A percentile compares a stretch with the other conserved stretches of the same genome.
These are phyloP conservation scores for Plasmodium inui DNA, from an alignment of 169 alveolate genomes.

Conservation along the genomic window DNA sequence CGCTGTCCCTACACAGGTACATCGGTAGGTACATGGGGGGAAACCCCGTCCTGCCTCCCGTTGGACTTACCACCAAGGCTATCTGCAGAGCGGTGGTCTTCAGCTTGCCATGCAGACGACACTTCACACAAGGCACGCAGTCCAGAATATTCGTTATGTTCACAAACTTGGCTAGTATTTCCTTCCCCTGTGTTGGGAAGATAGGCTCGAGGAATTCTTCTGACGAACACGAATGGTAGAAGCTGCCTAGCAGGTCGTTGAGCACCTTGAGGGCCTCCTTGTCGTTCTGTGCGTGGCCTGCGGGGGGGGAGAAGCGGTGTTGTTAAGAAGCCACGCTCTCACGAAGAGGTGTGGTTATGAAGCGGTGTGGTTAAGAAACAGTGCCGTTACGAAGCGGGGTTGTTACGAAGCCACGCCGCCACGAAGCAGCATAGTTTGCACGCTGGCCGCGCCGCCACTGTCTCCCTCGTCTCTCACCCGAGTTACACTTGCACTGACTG, in stretches of 20 bases:
- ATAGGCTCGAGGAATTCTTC: conserved; percentile 52
- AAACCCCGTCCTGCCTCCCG: background rate
- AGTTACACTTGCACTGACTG: conserved; percentile 85
- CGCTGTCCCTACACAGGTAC: background rate
- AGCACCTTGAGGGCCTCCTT: conserved; percentile 31
- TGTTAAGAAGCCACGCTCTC: background rate
- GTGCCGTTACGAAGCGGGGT: background rate
- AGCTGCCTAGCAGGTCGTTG: conserved; percentile 18
- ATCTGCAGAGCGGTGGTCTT: conserved; percentile 92
- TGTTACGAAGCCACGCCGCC: too few relatives aligned
- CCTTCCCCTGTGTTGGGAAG: conserved; percentile 53
- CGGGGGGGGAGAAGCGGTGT: background rate
- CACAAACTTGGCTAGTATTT: conserved; percentile 53
- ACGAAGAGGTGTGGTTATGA: too few relatives aligned
- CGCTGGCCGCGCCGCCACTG: too few relatives aligned
- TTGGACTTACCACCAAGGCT: conserved; percentile 83
- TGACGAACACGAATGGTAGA: conserved; percentile 29
- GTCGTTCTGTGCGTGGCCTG: conserved; percentile 43
- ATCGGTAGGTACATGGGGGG: background rate
- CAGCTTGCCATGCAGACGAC: conserved; percentile 93
- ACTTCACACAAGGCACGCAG: conserved; percentile 94
- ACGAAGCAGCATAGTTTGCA: too few relatives aligned
- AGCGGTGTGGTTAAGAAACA: background rate
- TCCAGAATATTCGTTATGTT: conserved; percentile 50
- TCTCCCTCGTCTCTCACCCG: conserved; percentile 61